Base-by-base conservation (phyloP, 106 monocot species). In the Alisma plantagoaquatica region DNA sequence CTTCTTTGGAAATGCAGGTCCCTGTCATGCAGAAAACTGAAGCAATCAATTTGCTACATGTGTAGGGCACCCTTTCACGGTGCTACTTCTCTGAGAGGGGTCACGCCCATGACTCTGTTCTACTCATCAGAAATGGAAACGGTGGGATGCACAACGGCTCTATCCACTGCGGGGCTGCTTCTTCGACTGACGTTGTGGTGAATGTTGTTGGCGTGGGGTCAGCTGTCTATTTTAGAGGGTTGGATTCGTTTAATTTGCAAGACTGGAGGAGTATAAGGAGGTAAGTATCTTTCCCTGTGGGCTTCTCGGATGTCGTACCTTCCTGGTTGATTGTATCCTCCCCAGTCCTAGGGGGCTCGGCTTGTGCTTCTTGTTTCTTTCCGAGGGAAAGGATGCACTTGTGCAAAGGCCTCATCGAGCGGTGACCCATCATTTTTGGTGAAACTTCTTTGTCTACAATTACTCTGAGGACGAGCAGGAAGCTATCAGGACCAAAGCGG, bases 131-230 rank as follows among this genome's bases (percentile, higher is more conserved):
- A 4, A 32, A 17, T 28, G 17, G 43, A 4, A 43, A 31, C 15
- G 33, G 20, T 27, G 24, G 38, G 26, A n/a, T n/a, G n/a, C n/a
- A n/a, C n/a, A n/a, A n/a, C n/a, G n/a, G n/a, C n/a, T n/a, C n/a
- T n/a, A n/a, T n/a, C n/a, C n/a, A n/a, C n/a, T n/a, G n/a, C n/a
- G n/a, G n/a, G n/a, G n/a, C n/a, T n/a, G 28, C 48, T 25, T 3
- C 20, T 0, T 11, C 23, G 10, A 56, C 12, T 16, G 18, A 43
- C 27, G 47, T 55, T 33, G 30, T 66, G 51, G 66, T 87, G 16
- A 63, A 80, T 31, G 70, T 86, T 50, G 93, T 83, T 2, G 93
- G 93, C 10, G 87, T 94, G 26, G 93, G 93, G 1, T 87, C 93
- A 8, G 83, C 87, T 3, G 74, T 87, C n/a, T 78, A 66, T 69